These are phyloP conservation scores for Acacia acuminata DNA, from an alignment of 306 rosid genomes.

Conservation along the genomic window DNA sequence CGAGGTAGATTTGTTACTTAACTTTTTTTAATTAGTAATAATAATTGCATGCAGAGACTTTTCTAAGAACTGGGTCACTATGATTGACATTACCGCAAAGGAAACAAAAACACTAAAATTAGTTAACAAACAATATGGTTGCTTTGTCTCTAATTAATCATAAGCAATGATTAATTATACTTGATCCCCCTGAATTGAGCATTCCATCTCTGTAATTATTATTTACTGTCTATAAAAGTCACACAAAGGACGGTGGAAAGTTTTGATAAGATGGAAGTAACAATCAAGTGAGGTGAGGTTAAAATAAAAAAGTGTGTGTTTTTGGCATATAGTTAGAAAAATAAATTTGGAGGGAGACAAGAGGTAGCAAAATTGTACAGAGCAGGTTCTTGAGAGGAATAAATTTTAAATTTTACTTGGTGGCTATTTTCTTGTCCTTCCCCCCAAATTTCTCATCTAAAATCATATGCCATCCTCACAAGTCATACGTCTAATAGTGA, in stretches of 20 bases:
- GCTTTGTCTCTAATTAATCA: conserved; percentile 30
- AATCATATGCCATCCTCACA: neutral
- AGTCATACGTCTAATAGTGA: neutral
- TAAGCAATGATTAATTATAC: conserved; percentile 1
- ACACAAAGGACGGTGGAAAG: conserved; percentile 10
- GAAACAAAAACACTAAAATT: neutral
- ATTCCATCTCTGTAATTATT: conserved; percentile 18
- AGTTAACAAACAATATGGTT: conserved; percentile 5
- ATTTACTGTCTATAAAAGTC: conserved; percentile 5
- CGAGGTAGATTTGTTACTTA: too few species aligned
- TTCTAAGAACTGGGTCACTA: neutral
- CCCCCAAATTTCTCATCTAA: neutral
- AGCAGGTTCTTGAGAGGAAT: conserved; percentile 12
- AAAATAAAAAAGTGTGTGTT: neutral
- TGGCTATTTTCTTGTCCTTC: conserved; percentile 2
- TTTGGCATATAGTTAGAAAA: neutral
- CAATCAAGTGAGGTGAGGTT: neutral
- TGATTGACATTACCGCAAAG: conserved; percentile 21
- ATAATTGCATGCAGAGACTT: neutral
- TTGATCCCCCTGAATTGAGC: neutral
- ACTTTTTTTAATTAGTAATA: neutral
- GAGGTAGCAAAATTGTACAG: conserved; percentile 12
- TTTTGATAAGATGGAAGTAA: neutral
- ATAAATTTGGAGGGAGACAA: neutral
- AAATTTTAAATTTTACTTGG: conserved; percentile 8